Base-by-base conservation (phyloP, 768 basidiomycete genomes). In the Auriculariales sp. region DNA sequence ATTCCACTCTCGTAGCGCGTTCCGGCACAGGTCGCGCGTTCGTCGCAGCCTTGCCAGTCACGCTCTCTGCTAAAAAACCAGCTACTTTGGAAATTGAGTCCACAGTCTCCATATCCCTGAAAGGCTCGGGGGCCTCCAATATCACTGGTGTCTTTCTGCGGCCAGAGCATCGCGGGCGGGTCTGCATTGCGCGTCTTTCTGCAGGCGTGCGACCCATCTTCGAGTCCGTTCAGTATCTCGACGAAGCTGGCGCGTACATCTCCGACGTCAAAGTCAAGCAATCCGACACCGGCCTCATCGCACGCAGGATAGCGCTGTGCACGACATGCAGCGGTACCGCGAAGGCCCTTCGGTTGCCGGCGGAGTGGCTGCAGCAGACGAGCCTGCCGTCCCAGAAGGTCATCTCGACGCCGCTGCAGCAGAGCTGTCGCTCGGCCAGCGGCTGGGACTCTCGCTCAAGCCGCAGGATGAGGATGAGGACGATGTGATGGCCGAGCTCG, bases 381-480 rank as follows among this genome's bases (percentile, higher is more conserved):
- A 71, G 50, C 79, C 54, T 78, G 78, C 50, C 64, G 71, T 3
- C 52, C 60, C 78, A 3, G 83, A 87, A 24, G 85, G 87, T 27
- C 66, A 77, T 30, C 72, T 91, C 9, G 85, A 90, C 54, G 79
- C 82, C 9, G 79, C 94, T 61, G 71, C 92, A 46, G 91, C 91
- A 2, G 93, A 98, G 63, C 74, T 93, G 12, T 89, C 86, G 33
- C 75, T 98, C 3, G 94, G 93, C 3, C 88, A 98, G 65, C 77
- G 92, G 48, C 81, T 85, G 1, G 85, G 83, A 15, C 64, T 88
- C 17, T 73, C 77, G 28, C 79, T 80, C 36, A 55, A 58, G 50
- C 46, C 55, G 49, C 49, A 54, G 48, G 52, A 56, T 50, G 52
- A 14, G 49, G 53, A 55, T 11, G 59, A 61, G 28, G 65, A 63